Conservation (phyloP, 2,329 filamentous ascomycete species). For the Aspergillus carbonarius region DNA sequence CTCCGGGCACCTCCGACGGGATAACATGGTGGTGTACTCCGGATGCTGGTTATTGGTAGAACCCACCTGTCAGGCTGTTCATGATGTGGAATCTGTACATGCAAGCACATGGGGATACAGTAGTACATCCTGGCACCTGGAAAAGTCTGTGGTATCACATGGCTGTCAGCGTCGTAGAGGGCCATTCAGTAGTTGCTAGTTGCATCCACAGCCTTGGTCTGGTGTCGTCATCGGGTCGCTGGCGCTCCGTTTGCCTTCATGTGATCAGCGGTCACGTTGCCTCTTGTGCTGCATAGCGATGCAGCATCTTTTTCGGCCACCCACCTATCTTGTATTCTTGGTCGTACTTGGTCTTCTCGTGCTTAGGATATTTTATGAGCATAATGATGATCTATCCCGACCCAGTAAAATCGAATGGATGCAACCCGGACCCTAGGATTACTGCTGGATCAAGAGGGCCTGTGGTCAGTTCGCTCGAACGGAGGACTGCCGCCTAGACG, state of each 20-base stretch:
- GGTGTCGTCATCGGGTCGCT: not conserved
- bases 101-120: not conserved
- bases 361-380: too few relatives aligned
- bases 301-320: not conserved
- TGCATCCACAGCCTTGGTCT: not conserved
- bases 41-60: not conserved
- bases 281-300: slow-evolving; percentile 4
- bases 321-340: too few relatives aligned
- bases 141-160: not conserved
- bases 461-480: not conserved
- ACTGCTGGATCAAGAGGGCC: not conserved
- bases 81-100: not conserved
- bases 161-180: not conserved
- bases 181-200: not conserved
- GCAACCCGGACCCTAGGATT: too few relatives aligned
- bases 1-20: not conserved
- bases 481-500: not conserved
- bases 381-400: too few relatives aligned
- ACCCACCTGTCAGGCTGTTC: not conserved
- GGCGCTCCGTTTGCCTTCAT: not conserved
- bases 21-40: not conserved
- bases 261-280: not conserved
- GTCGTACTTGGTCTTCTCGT: too few relatives aligned
- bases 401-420: too few relatives aligned
- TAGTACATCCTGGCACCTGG: not conserved